Evolutionary conservation across 1,284 basidiomycete genomes (phyloP), one percentile per base, ranked within the genome.

Genomic region (Rhodotorula sp.): DNA sequence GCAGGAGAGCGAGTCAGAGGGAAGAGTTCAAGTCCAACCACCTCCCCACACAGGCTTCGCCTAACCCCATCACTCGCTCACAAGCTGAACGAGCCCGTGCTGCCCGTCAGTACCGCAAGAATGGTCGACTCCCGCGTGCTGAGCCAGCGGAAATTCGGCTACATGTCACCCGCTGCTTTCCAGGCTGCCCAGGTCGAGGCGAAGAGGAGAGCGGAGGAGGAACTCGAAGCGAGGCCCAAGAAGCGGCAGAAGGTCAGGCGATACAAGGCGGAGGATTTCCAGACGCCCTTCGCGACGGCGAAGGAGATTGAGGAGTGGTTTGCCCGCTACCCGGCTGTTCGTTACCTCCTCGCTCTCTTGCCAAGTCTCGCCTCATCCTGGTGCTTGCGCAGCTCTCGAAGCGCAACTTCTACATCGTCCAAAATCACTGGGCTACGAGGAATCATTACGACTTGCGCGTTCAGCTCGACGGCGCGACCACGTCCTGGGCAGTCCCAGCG

Each of bases 401-500:
- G 39, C 52, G 71, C 17, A 67, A 66, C 64, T 67, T 66, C 59
- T 72, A 57, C 61, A 30, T 72, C 48, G 32, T 72, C 9, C 71
- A 72, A n/a, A 36, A 70, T 13, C 71, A 72, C 27, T 54, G 63
- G 52, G 71, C 71, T 6, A 70, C 71, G 3, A 22, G 27, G 20
- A 48, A 63, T 6, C 71, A 72, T 46, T 66, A 34, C 39, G 71
- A 72, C 46, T 55, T 72, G 19, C 67, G 71, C 29, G 36, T 72
- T 11, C 71, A 72, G 29, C 64, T 70, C 46, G 64, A 70, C 58
- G 67, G 61, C 30, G 4, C 9, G 8, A 66, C 62, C 7, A 27
- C 59, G 27, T 64, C 61, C 5, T 72, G 60, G 52, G 67, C 64
- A 8, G 64, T 72, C 36, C 71, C 67, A n/a, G 59, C 51, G 22